Conservation (phyloP, 2,329 filamentous ascomycete species). For the Stachybotrys elegans region DNA sequence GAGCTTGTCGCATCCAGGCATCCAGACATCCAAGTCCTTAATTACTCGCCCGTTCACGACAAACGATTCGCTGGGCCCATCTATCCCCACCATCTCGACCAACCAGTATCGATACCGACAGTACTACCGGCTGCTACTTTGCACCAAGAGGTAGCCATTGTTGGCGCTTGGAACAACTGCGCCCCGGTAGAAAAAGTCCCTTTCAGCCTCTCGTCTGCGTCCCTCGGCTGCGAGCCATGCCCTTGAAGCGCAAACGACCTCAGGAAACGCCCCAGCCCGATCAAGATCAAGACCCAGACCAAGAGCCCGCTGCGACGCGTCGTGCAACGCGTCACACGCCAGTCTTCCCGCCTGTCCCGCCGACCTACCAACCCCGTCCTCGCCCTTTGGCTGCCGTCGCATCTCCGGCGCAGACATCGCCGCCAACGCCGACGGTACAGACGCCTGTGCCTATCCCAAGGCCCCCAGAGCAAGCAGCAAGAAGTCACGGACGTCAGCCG, state of each 20-base stretch:
- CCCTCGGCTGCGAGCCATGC: constrained; percentile 24
- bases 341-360: constrained; percentile 21
- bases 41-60: too few species aligned
- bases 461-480: constrained; percentile 15
- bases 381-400: constrained; percentile 7
- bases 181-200: too few species aligned
- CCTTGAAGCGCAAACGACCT: constrained; percentile 31
- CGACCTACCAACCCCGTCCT: constrained; percentile 9
- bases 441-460: constrained; percentile 12
- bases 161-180: too few species aligned
- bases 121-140: too few species aligned
- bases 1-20: too few species aligned
- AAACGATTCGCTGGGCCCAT: too few species aligned
- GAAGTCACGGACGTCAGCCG: constrained; percentile 12
- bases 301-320: constrained; percentile 24
- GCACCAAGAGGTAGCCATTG: too few species aligned
- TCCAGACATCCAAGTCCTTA: too few species aligned
- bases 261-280: constrained; percentile 17
- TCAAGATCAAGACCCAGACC: constrained; percentile 8
- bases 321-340: constrained; percentile 35
- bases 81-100: too few species aligned
- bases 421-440: constrained; percentile 10
- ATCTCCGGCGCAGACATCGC: constrained; percentile 6
- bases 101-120: too few species aligned
- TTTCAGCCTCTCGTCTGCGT: too few species aligned